Evolutionary conservation across 306 rosid genomes (phyloP).

Genomic region (Lupinus albus): DNA sequence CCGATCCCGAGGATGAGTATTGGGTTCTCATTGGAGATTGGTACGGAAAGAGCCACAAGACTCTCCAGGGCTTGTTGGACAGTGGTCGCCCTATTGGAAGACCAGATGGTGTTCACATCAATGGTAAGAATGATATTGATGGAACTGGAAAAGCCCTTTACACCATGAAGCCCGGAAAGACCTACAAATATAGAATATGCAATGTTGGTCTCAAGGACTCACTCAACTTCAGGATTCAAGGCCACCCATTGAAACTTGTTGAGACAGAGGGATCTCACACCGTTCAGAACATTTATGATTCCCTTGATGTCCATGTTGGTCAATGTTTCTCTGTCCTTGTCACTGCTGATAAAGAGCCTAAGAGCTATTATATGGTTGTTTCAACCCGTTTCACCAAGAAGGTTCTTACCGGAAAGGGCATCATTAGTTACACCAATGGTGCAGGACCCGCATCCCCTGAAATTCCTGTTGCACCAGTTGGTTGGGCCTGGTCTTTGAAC

Average conservation of each 20-base stretch:
- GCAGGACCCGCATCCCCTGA: constrained; percentile 47
- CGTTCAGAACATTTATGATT: constrained; percentile 65
- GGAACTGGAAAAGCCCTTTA: constrained; percentile 58
- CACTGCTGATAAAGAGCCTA: constrained; percentile 66
- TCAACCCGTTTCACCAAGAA: constrained; percentile 71
- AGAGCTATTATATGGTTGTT: constrained; percentile 65
- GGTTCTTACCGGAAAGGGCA: constrained; percentile 42
- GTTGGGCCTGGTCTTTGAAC: constrained; percentile 88
- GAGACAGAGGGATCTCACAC: constrained; percentile 88
- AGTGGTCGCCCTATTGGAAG: constrained; percentile 62
- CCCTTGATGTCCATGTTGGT: constrained; percentile 78
- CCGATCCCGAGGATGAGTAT: constrained; percentile 76
- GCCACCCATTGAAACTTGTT: constrained; percentile 67
- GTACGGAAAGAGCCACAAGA: constrained; percentile 63
- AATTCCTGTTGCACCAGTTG: constrained; percentile 56
- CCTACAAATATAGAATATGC: constrained; percentile 74
- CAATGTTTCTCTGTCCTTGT: constrained; percentile 72
- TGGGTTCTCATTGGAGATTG: constrained; percentile 76
- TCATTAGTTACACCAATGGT: constrained; percentile 50
- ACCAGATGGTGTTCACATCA: constrained; percentile 71
- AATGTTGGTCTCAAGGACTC: constrained; percentile 68
- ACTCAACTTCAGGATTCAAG: constrained; percentile 78
- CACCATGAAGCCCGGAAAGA: constrained; percentile 77
- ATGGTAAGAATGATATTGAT: constrained; percentile 53
- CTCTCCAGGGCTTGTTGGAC: constrained; percentile 53